Evolutionary conservation across 2,329 filamentous ascomycete species (phyloP).

Genomic region (Apiospora aurea): DNA sequence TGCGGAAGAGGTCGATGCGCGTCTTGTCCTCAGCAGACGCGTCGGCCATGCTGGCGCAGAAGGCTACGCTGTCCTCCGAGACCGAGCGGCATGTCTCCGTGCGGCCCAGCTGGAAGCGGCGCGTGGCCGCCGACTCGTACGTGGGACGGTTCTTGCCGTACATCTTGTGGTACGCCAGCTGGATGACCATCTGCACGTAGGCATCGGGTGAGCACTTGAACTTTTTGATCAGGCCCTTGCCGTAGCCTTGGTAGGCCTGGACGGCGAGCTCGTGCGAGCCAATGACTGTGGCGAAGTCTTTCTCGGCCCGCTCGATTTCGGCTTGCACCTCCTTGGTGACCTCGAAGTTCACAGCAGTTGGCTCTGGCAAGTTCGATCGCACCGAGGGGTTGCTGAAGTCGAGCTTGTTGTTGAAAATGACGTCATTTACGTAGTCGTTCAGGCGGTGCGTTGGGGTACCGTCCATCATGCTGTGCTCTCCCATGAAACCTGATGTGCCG

Average conservation of each 20-base stretch:
- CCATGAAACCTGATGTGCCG: constrained; percentile 95
- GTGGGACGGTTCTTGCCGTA: constrained; percentile 97
- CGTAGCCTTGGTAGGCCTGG: constrained; percentile 96
- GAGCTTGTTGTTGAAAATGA: constrained; percentile 93
- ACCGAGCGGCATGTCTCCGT: constrained; percentile 96
- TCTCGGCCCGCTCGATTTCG: constrained; percentile 79
- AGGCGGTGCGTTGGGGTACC: constrained; percentile 96
- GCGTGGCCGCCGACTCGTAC: constrained; percentile 94
- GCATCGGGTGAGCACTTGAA: constrained; percentile 98
- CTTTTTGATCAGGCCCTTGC: constrained; percentile 98
- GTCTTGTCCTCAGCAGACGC: constrained; percentile 66
- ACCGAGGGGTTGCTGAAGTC: constrained; percentile 82
- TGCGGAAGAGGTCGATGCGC: constrained; percentile 78
- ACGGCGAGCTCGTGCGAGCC: constrained; percentile 89
- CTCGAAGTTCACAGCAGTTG: constrained; percentile 78
- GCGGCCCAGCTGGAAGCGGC: constrained; percentile 94
- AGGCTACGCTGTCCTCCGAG: constrained; percentile 88
- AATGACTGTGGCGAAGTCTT: constrained; percentile 84
- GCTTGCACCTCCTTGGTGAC: constrained; percentile 75
- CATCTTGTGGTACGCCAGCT: constrained; percentile 98
- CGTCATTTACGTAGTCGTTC: constrained; percentile 91
- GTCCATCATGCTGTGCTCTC: constrained; percentile 99
- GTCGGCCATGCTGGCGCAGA: constrained; percentile 87
- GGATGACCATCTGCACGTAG: constrained; percentile 98
- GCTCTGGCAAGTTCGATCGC: constrained; percentile 85